Evolutionary conservation across 2,329 filamentous ascomycete species (phyloP).

Genomic region (Pyrenochaeta sp.): DNA sequence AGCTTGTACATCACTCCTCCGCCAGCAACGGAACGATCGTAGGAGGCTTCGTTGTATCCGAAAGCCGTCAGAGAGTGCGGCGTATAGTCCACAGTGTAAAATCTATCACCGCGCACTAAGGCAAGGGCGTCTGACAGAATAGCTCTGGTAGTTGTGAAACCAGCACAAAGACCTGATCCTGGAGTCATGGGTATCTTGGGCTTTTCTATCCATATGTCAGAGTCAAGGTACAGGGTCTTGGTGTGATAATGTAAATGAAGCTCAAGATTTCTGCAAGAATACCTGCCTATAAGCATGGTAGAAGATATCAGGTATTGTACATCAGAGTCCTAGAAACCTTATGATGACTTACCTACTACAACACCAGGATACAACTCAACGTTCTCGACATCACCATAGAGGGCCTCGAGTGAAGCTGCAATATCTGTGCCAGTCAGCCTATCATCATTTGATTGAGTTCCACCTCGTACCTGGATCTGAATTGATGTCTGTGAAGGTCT

Average conservation of each 20-base stretch:
- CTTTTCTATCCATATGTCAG: constrained; percentile 59
- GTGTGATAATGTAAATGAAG: not conserved
- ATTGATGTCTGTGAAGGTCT: constrained; percentile 82
- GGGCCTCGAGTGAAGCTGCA: constrained; percentile 57
- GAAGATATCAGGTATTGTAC: not conserved
- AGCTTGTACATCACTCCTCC: constrained; percentile 24
- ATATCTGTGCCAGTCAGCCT: constrained; percentile 49
- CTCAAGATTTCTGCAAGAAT: not conserved
- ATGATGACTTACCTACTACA: constrained; percentile 55
- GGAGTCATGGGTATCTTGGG: constrained; percentile 69
- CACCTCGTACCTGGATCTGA: not conserved
- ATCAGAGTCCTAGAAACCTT: not conserved
- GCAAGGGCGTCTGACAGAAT: constrained; percentile 77
- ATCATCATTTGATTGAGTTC: not conserved
- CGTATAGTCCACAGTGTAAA: constrained; percentile 24
- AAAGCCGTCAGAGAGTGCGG: constrained; percentile 20
- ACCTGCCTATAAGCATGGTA: not conserved
- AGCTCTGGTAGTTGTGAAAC: constrained; percentile 76
- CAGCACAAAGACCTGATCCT: constrained; percentile 76
- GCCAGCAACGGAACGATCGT: constrained; percentile 13
- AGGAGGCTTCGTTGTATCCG: constrained; percentile 17
- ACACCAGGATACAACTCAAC: constrained; percentile 75
- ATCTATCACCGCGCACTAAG: constrained; percentile 63
- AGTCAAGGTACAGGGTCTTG: not conserved
- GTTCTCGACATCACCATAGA: constrained; percentile 60